Evolutionary conservation across 75 land plant species (phyloP).

Genomic region (Selaginella moellendorffii): DNA sequence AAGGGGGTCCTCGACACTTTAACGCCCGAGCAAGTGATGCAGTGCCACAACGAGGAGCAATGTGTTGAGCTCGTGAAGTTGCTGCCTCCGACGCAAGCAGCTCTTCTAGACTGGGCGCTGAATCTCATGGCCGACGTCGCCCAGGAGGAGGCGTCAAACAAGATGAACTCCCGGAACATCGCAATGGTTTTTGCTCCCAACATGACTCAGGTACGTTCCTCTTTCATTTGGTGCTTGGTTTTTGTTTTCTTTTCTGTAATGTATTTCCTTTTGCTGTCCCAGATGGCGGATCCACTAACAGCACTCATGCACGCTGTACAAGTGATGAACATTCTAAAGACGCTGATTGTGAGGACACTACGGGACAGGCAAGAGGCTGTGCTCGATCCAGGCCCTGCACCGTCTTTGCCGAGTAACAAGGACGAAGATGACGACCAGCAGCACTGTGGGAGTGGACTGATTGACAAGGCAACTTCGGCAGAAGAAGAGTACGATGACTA

Average conservation of each 20-base stretch:
- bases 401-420: constrained; percentile 13
- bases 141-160: constrained; percentile 50
- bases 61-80: constrained; percentile 44
- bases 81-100: constrained; percentile 68
- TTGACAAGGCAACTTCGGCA: background rate
- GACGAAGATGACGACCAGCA: constrained; percentile 15
- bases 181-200: constrained; percentile 98
- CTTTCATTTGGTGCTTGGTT: background rate
- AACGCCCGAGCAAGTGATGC: constrained; percentile 71
- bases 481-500: background rate
- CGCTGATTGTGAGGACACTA: constrained; percentile 39
- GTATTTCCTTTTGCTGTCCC: background rate
- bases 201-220: constrained; percentile 73
- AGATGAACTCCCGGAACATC: constrained; percentile 87
- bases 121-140: constrained; percentile 94
- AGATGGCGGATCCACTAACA: constrained; percentile 81
- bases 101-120: constrained; percentile 73
- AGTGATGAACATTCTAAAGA: constrained; percentile 80
- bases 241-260: background rate
- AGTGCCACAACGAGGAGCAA: constrained; percentile 66
- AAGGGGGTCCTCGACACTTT: constrained; percentile 61
- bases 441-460: background rate
- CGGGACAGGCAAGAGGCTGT: constrained; percentile 44
- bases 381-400: constrained; percentile 17
- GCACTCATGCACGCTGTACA: constrained; percentile 85